A percentile compares a stretch with the other conserved stretches of the same genome.
These are phyloP conservation scores for Cystofilobasidium capitatum DNA, from an alignment of 768 basidiomycete species.

Conservation along the genomic window DNA sequence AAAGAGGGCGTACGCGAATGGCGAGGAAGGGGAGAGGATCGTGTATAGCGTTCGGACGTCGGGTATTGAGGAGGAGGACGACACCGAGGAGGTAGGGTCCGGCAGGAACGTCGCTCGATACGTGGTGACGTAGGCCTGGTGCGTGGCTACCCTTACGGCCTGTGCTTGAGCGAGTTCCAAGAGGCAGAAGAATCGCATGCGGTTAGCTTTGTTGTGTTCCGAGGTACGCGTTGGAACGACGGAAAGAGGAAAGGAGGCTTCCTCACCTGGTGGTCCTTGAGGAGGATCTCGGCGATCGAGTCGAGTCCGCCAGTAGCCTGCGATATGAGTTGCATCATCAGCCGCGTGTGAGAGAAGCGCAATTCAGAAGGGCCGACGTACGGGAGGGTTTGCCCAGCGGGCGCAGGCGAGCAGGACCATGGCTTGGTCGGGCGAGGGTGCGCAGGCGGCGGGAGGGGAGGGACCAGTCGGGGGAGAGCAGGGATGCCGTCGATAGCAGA, in stretches of 20 bases:
- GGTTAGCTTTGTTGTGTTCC: background rate
- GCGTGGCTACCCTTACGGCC: too few relatives aligned
- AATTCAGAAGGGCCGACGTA: background rate
- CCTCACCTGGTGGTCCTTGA: constrained; percentile 1
- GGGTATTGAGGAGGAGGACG: background rate
- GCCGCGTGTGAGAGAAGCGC: background rate
- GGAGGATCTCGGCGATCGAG: background rate
- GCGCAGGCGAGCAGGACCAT: background rate
- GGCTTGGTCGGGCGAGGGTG: background rate
- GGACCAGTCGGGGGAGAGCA: background rate
- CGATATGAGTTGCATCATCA: background rate
- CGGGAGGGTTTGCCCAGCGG: background rate
- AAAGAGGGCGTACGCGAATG: background rate
- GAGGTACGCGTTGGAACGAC: background rate
- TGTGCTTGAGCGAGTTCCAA: too few relatives aligned
- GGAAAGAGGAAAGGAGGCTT: background rate
- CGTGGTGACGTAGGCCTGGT: too few relatives aligned
- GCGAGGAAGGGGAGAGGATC: background rate
- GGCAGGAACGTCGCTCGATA: background rate
- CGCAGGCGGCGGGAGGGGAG: background rate
- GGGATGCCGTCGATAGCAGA: background rate
- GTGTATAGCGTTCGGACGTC: background rate
- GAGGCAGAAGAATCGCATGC: too few relatives aligned
- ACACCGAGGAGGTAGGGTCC: background rate
- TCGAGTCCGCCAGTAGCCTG: background rate